phyloP scores from a whole-genome alignment of 805 yeast species.

The Saturnispora zaruensis region DNA sequence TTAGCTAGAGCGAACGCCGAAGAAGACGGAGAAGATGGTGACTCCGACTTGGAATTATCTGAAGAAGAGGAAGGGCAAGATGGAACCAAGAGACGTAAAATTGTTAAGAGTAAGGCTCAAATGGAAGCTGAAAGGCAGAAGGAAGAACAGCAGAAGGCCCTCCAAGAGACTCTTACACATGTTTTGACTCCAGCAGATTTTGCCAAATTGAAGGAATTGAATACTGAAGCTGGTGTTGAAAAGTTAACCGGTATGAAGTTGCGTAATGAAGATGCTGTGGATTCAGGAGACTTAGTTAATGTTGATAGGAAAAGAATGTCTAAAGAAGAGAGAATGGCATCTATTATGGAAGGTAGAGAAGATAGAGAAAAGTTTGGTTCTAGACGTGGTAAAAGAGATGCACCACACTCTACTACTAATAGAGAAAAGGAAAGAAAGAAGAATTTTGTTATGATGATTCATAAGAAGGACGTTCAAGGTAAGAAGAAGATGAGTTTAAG shows the following conservation, averaged over 20 bases:
- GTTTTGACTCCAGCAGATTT: conserved; percentile 97
- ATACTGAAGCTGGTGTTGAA: conserved; percentile 76
- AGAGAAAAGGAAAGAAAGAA: conserved; percentile 95
- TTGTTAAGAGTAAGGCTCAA: conserved; percentile 25
- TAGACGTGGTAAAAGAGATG: conserved; percentile 68
- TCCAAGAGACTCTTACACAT: conserved; percentile 41
- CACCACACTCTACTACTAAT: conserved; percentile 85
- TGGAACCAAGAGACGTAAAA: conserved; percentile 20
- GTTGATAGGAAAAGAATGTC: conserved; percentile 72
- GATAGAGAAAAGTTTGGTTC: conserved; percentile 89
- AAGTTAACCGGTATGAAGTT: conserved; percentile 54
- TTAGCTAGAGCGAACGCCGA: conserved; percentile 13
- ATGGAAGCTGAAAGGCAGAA: conserved; percentile 17
- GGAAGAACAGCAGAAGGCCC: conserved; percentile 38
- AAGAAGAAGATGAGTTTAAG: conserved; percentile 83
- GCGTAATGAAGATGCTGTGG: conserved; percentile 77
- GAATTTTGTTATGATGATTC: conserved; percentile 98
- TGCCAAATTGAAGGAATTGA: conserved; percentile 86
- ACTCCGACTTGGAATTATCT: conserved; percentile 45
- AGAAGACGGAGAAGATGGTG: conserved; percentile 27
- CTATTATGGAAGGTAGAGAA: conserved; percentile 83
- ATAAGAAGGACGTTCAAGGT: conserved; percentile 89
- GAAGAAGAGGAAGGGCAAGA: conserved; percentile 34
- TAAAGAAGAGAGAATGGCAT: conserved; percentile 85
- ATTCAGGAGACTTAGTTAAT: conserved; percentile 69